Base-by-base conservation (phyloP, 768 basidiomycete species). In the Pleurotus ostreatus region DNA sequence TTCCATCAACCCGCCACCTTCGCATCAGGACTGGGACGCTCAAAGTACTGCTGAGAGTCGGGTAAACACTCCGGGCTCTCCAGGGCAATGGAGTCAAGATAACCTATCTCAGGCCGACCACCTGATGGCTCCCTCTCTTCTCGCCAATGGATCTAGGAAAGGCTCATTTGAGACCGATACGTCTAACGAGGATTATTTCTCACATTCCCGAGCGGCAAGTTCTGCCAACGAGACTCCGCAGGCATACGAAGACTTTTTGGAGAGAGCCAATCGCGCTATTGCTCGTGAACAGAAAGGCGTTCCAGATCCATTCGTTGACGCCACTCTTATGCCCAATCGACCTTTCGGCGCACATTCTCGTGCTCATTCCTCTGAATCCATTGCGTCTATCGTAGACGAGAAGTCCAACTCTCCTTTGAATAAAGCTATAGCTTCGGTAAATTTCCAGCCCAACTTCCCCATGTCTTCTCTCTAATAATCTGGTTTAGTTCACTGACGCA, bases 351-450 rank as follows among this genome's bases (percentile, higher is more conserved):
- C 75, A 9, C 90, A 93, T 67, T 92, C 89, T 41, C 80, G 93
- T 4, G 80, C 82, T 5, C 86, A 87, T 0, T 94, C 92, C 1
- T 85, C 89, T n/a, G 94, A 96, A 64, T 94, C 92, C 4, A 94
- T 96, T 55, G 85, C 89, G 12, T 88, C 91, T 3, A 93, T 96
- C 53, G 88, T 93, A 26, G 92, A 94, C 60, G 94, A 96, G 63
- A 96, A 96, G 75, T 76, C 78, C 1, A 89, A 89, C 60, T 94
- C 94, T 20, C 94, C 94, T 9, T 74, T 96, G 57, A 97, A 97
- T 75, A 96, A 95, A 71, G 92, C 94, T 9, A 92, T 93, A 63
- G 88, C 88, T 53, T 88, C 92, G 58, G 91, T 93, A 64, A 25
- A 61, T 82, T 72, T 16, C 60, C 22, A 4, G 12, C 30, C 8